Conservation (phyloP, 2,329 filamentous ascomycete species). For the Nigrospora sphaerica region DNA sequence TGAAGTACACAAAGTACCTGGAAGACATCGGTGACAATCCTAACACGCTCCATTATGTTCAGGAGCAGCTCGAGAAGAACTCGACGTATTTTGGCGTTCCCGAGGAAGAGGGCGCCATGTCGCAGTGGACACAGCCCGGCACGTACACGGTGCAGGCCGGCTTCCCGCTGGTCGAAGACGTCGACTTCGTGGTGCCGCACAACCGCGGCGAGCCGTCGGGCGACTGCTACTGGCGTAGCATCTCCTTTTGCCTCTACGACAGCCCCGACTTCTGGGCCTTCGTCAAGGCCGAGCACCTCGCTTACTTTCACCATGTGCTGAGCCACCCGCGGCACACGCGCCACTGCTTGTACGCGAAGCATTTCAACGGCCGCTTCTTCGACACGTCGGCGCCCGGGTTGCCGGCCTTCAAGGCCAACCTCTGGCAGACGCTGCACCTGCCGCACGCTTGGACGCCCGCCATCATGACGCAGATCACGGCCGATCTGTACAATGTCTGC, state of each 20-base stretch:
- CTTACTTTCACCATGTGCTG: slow-evolving; percentile 18
- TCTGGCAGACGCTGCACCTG: slow-evolving; percentile 22
- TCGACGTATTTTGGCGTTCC: not conserved
- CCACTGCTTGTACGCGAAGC: slow-evolving; percentile 13
- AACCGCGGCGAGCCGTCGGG: slow-evolving; percentile 13
- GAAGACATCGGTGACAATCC: not conserved
- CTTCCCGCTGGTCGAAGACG: slow-evolving; percentile 24
- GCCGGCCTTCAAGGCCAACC: slow-evolving; percentile 14
- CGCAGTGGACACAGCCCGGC: not conserved
- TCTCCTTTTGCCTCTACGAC: slow-evolving; percentile 21
- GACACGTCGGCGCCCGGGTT: slow-evolving; percentile 1
- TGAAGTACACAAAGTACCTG: not conserved
- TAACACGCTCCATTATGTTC: not conserved
- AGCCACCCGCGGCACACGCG: slow-evolving; percentile 15
- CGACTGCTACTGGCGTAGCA: slow-evolving; percentile 24
- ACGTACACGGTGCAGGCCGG: slow-evolving; percentile 12
- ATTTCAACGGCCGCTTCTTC: slow-evolving; percentile 15
- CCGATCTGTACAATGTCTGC: slow-evolving; percentile 25
- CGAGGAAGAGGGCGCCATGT: slow-evolving; percentile 1
- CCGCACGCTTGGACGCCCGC: slow-evolving; percentile 20
- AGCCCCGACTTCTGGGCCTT: slow-evolving; percentile 14
- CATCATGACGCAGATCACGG: slow-evolving; percentile 21
- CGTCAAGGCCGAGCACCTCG: slow-evolving; percentile 26
- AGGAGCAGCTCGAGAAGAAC: not conserved
- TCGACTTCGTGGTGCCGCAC: slow-evolving; percentile 17